These are phyloP conservation scores for Clonostachys rhizophaga DNA, from an alignment of 2,329 filamentous ascomycete genomes.

Conservation along the genomic window DNA sequence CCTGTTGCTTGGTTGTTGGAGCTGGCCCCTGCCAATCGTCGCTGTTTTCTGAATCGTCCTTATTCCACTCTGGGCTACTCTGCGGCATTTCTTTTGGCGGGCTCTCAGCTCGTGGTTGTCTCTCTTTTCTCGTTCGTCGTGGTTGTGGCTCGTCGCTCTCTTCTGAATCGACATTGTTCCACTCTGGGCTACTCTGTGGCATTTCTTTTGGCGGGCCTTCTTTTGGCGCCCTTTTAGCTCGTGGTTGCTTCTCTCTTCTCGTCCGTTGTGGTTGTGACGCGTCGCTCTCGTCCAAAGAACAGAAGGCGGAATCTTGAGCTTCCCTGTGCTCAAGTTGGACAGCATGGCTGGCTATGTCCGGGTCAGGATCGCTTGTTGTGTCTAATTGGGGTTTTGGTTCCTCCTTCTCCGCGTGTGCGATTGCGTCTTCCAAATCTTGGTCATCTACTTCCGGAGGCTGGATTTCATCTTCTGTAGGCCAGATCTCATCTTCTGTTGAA, in stretches of 20 bases:
- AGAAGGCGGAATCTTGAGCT: too few relatives aligned
- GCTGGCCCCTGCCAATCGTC: not conserved
- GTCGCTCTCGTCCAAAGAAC: not conserved
- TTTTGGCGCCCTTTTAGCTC: not conserved
- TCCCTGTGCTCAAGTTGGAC: too few relatives aligned
- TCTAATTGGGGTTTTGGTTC: too few relatives aligned
- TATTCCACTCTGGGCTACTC: not conserved
- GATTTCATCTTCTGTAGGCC: too few relatives aligned
- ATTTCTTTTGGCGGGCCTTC: not conserved
- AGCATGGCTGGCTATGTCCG: too few relatives aligned
- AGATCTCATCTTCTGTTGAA: too few relatives aligned
- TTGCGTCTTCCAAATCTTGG: too few relatives aligned
- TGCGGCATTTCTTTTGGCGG: not conserved
- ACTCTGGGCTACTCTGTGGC: not conserved
- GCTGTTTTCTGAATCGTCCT: slow-evolving; percentile 1
- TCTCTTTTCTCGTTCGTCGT: not conserved
- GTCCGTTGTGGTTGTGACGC: not conserved
- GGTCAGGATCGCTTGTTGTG: too few relatives aligned
- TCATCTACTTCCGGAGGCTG: too few relatives aligned
- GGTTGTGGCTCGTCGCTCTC: not conserved
- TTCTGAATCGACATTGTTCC: not conserved
- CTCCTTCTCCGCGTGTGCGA: too few relatives aligned
- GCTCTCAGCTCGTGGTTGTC: not conserved
- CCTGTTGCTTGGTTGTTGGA: not conserved
- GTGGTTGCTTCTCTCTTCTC: not conserved